Conservation (phyloP, 1,284 basidiomycete genomes). For the Chiua sp. region DNA sequence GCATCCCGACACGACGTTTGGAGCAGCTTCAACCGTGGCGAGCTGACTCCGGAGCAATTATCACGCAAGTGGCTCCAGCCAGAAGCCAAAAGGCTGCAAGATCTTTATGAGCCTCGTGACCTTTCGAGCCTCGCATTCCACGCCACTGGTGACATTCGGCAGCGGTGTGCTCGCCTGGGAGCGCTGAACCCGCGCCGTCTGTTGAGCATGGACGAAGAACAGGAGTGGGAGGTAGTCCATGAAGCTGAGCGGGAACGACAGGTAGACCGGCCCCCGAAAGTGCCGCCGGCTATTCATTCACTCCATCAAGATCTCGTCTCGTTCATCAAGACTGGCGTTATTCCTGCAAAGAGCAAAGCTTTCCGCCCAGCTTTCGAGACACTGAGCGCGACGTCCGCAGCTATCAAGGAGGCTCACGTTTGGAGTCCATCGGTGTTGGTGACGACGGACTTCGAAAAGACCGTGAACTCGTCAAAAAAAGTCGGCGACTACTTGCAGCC, state of each 20-base stretch:
- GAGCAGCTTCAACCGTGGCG: slow-evolving; percentile 20
- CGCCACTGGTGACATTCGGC: slow-evolving; percentile 29
- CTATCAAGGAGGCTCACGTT: slow-evolving; percentile 3
- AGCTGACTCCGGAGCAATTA: slow-evolving; percentile 22
- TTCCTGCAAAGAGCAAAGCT: slow-evolving; percentile 1
- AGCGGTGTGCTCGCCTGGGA: slow-evolving; percentile 38
- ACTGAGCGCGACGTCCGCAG: slow-evolving; percentile 16
- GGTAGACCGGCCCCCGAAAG: slow-evolving; percentile 39
- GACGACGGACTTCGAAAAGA: slow-evolving; percentile 38
- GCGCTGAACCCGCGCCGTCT: slow-evolving; percentile 17
- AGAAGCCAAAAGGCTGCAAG: slow-evolving; percentile 45
- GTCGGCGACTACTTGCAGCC: slow-evolving; percentile 45
- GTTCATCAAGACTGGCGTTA: slow-evolving; percentile 33
- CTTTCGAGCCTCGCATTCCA: neutral
- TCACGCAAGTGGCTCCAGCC: slow-evolving; percentile 41
- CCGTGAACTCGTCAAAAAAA: neutral
- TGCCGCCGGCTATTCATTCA: slow-evolving; percentile 26
- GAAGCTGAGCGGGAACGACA: slow-evolving; percentile 50
- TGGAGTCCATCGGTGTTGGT: slow-evolving; percentile 32
- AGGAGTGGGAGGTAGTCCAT: slow-evolving; percentile 53
- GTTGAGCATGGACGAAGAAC: slow-evolving; percentile 48
- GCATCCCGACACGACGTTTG: slow-evolving; percentile 40
- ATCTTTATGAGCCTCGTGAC: slow-evolving; percentile 39
- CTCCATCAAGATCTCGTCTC: slow-evolving; percentile 23
- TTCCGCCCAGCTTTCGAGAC: slow-evolving; percentile 19